Evolutionary conservation across 1,284 basidiomycete species (phyloP), one percentile per base, ranked within the genome.

Genomic region (Cryptococcus jaspeensis): DNA sequence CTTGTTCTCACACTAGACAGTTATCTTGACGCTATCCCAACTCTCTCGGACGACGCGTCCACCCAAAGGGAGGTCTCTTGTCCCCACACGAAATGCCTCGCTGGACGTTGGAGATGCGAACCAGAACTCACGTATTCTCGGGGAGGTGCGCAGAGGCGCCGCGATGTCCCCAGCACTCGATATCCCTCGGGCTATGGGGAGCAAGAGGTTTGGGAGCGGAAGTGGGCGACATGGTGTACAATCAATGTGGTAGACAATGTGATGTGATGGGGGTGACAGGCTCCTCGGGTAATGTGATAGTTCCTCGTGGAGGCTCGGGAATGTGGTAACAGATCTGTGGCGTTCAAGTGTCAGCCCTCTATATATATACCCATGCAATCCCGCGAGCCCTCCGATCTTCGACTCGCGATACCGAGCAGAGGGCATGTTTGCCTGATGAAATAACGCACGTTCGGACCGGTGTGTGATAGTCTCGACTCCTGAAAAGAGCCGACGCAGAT

Each of bases 141-240:
- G 76, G 76, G 18, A 78, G 59, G 60, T 73, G 68, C 2, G 76
- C 76, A 82, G 88, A 77, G 78, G 93, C 92, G 53, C 92, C 92
- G 59, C 92, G 87, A 76, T 96, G 92, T 59, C 92, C 92, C 92
- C 92, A 95, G 76, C 92, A 94, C 67, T 92, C 88, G 81, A 74
- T 65, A 40, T 77, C 71, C 52, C 28, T 67, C 63, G 37, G 65
- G 63, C 52, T 62, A 35, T 50, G 67, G 23, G 57, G 57, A 16
- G 20, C 20, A 9, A 22, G 3, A 23, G 41, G 35, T 36, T 18
- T n/a, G 28, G n/a, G 15, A 9, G 39, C 28, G 15, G 11, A 9
- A 18, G 28, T 25, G 7, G 41, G 45, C 8, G 52, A 45, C 52
- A 48, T 48, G 40, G 3, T 25, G 38, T 51, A 28, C 28, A 32